A percentile compares a stretch with the other conserved stretches of the same genome.
phyloP scores from a whole-genome alignment of 495 filamentous ascomycete species.

The Talaromyces thailandensis region DNA sequence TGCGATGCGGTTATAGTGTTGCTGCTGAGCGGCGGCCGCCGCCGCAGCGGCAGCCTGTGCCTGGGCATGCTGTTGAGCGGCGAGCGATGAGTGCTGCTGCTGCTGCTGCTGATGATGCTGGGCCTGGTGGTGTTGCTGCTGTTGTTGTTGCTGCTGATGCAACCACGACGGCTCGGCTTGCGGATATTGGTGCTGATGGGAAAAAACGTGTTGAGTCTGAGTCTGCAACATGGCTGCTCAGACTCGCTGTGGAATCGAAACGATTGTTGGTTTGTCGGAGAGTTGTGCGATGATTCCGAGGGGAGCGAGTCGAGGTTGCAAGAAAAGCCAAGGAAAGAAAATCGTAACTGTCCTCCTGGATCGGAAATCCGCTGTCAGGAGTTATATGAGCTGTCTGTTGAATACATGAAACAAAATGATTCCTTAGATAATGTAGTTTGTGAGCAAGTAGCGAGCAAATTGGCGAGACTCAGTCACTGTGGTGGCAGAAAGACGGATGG shows the following conservation, averaged over 20 bases:
- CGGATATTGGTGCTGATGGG: slow-evolving; percentile 74
- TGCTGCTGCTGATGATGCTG: slow-evolving; percentile 47
- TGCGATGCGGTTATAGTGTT: slow-evolving; percentile 71
- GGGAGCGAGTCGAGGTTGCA: neutral
- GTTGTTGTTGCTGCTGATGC: slow-evolving; percentile 55
- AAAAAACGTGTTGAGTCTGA: slow-evolving; percentile 54
- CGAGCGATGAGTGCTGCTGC: slow-evolving; percentile 36
- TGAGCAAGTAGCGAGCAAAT: slow-evolving; percentile 12
- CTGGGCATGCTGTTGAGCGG: slow-evolving; percentile 48
- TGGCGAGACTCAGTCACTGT: slow-evolving; percentile 6
- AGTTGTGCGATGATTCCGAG: neutral
- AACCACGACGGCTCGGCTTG: slow-evolving; percentile 72
- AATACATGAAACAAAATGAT: neutral
- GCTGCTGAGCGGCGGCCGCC: slow-evolving; percentile 60
- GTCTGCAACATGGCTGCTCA: slow-evolving; percentile 37
- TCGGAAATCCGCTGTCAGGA: neutral
- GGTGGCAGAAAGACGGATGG: slow-evolving; percentile 16
- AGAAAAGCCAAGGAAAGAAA: neutral
- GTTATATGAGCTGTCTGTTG: neutral
- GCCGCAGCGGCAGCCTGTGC: slow-evolving; percentile 55
- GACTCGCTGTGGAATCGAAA: neutral
- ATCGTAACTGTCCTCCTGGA: neutral
- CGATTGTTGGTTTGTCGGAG: neutral
- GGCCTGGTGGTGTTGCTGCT: slow-evolving; percentile 49
- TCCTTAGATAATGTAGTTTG: neutral